Conservation (phyloP, 805 yeast genomes). For the Tetrapisispora namnaoensis region DNA sequence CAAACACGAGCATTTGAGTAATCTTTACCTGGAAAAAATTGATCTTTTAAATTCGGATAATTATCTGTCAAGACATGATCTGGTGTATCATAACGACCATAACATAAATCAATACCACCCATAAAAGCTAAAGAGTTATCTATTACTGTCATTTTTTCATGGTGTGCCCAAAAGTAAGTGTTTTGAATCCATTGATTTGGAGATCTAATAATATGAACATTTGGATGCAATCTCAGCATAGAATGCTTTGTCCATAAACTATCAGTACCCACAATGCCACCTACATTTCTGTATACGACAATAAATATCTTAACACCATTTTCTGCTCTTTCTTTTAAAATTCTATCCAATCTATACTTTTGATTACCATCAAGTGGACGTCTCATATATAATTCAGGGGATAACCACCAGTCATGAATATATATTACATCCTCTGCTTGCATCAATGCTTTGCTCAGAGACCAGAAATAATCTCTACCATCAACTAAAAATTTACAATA, state of each 20-base stretch:
- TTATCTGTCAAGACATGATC: constrained; percentile 89
- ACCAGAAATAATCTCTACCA: constrained; percentile 95
- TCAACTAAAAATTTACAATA: constrained; percentile 97
- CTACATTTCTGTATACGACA: constrained; percentile 88
- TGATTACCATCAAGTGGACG: constrained; percentile 95
- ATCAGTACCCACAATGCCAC: constrained; percentile 85
- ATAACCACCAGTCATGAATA: constrained; percentile 98
- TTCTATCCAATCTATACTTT: constrained; percentile 82
- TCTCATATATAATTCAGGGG: constrained; percentile 87
- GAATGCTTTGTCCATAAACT: constrained; percentile 93
- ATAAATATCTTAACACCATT: constrained; percentile 92
- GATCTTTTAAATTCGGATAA: constrained; percentile 35
- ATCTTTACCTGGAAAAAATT: constrained; percentile 92
- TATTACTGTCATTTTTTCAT: constrained; percentile 79
- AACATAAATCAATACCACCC: constrained; percentile 95
- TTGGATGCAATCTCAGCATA: constrained; percentile 70
- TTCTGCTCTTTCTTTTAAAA: constrained; percentile 80
- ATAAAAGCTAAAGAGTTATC: constrained; percentile 84
- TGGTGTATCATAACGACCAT: constrained; percentile 93
- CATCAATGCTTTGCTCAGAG: constrained; percentile 81
- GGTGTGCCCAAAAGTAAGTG: constrained; percentile 98
- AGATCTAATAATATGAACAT: constrained; percentile 82
- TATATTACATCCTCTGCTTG: constrained; percentile 90
- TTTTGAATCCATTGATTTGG: constrained; percentile 92
- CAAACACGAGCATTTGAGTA: constrained; percentile 91